Base-by-base conservation (phyloP, 768 basidiomycete species). In the Tricholoma flavovirens region DNA sequence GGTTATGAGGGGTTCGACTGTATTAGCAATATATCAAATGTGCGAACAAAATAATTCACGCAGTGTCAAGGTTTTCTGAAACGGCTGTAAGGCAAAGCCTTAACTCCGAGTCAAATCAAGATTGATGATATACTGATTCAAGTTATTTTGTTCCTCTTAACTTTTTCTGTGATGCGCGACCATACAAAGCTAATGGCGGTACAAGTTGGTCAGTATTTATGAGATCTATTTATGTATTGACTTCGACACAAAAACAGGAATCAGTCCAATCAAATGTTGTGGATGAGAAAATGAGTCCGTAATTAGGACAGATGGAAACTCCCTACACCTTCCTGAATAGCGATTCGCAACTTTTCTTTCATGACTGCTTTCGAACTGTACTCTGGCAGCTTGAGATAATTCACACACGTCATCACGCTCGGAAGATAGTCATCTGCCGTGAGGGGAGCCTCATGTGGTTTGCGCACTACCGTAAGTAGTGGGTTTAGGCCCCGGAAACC, bases 351-450 rank as follows among this genome's bases (percentile, higher is more conserved):
- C 68, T 93, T 96, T 69, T 90, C 84, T 64, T 75, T 79, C 84
- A 98, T 88, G 36, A 91, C 84, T 33, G 77, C 80, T 71, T 90
- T 93, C 24, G 87, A 86, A 55, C 90, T 92, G 69, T 98, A 98
- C 66, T 98, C 94, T 0, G 96, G 96, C 61, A 98, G 76, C 71
- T 99, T 99, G 66, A 99, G 75, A 67, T 93, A 96, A 71, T 94
- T 93, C 58, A 93, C 95, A 70, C 97, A 99, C 3, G 97, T 98
- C 97, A 98, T 98, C 29, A 98, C 95, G 64, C 92, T 95, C 0
- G 95, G 95, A 26, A 98, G 77, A 67, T 97, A 95, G 66, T 97
- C 92, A 67, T 98, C 93, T 6, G 96, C 90, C 5, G 83, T 84
- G 56, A 97, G 77, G 10, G 94, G 90, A 6, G 89, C 78, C 71